Conservation (phyloP, 768 basidiomycete species). For the Galerina marginata region DNA sequence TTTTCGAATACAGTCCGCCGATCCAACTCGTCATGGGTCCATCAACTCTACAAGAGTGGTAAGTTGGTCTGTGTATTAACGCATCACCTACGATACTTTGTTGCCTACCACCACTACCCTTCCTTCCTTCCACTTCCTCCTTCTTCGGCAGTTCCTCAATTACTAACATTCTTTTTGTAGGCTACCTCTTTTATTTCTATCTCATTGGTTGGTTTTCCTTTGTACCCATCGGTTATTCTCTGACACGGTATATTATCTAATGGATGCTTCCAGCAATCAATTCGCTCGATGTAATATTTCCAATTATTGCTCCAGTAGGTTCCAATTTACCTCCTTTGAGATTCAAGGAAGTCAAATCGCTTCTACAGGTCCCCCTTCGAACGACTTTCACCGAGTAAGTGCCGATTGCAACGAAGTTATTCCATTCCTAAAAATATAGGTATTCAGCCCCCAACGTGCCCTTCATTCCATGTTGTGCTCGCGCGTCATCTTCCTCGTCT, state of each 20-base stretch:
- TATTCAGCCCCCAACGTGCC: slow-evolving; percentile 28
- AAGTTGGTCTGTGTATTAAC: background rate
- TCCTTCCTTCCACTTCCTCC: no score
- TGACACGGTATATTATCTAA: background rate
- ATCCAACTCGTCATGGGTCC: slow-evolving; percentile 16
- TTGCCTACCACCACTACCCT: no score
- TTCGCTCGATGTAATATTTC: slow-evolving; percentile 13
- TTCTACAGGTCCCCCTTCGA: background rate
- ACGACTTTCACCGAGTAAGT: slow-evolving; percentile 9
- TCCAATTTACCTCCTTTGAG: no score
- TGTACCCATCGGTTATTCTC: background rate
- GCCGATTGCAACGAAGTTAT: background rate
- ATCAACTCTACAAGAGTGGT: slow-evolving; percentile 21
- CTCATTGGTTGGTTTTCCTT: background rate
- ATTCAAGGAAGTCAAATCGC: no score
- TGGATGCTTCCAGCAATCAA: slow-evolving; percentile 4
- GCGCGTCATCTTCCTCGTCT: slow-evolving; percentile 32
- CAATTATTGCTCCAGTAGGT: slow-evolving; percentile 12
- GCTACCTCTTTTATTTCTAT: background rate
- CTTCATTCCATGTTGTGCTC: slow-evolving; percentile 35
- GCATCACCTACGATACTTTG: no score
- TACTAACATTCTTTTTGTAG: background rate
- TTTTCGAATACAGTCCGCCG: slow-evolving; percentile 1
- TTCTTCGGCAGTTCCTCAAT: background rate
- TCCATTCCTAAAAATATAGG: background rate